A percentile compares a stretch with the other conserved stretches of the same genome.
Evolutionary conservation across 1,139 yeast species (phyloP).

Genomic region (Protomyces arabidopsidicola): DNA sequence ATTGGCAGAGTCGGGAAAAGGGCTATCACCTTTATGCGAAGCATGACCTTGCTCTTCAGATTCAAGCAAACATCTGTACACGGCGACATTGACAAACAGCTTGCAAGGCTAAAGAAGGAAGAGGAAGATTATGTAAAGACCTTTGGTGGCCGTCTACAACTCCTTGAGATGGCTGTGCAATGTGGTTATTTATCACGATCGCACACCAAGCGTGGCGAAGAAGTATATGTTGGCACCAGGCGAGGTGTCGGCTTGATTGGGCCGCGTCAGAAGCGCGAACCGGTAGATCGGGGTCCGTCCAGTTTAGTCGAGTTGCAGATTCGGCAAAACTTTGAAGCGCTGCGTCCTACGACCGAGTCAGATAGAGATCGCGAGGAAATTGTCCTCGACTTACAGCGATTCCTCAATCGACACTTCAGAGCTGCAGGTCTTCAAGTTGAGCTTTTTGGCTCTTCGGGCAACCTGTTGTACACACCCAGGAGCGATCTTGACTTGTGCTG

Average conservation of each 20-base stretch:
- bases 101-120: neutral
- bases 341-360: conserved; percentile 9
- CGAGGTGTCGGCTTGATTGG: neutral
- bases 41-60: conserved; percentile 10
- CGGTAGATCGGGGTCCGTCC: neutral
- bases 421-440: conserved; percentile 6
- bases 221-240: conserved; percentile 1
- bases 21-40: neutral
- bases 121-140: conserved; percentile 8
- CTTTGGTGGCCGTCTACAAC: conserved; percentile 6
- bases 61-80: conserved; percentile 3
- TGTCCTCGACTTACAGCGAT: conserved; percentile 11
- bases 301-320: conserved; percentile 1
- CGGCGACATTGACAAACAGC: neutral
- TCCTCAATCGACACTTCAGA: conserved; percentile 5
- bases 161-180: conserved; percentile 5
- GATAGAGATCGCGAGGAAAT: conserved; percentile 6
- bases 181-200: conserved; percentile 1
- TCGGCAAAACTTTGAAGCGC: conserved; percentile 1
- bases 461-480: conserved; percentile 10
- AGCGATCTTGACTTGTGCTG: conserved; percentile 19
- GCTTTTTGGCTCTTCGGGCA: conserved; percentile 19
- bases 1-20: no score
- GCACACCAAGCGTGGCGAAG: neutral
- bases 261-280: neutral